Conservation (phyloP, 371 early-diverging fungal species). For the Zychaea mexicana region DNA sequence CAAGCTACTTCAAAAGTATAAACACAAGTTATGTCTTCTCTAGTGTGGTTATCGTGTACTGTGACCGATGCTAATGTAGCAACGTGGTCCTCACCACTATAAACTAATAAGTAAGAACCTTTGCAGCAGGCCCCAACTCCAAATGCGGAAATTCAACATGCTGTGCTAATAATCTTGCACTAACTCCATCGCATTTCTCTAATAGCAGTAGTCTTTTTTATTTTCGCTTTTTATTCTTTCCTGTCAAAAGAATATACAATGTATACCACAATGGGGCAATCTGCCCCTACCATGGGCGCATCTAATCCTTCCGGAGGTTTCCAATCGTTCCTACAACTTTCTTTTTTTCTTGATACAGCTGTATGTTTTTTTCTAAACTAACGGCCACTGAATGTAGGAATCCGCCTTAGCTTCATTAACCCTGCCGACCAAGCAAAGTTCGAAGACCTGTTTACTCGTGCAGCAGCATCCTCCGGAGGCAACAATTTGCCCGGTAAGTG, state of each 20-base stretch:
- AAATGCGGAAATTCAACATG: not conserved
- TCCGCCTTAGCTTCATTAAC: slow-evolving; percentile 49
- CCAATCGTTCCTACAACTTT: not conserved
- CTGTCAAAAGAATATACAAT: not conserved
- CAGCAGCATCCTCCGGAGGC: slow-evolving; percentile 38
- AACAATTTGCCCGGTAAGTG: slow-evolving; percentile 40
- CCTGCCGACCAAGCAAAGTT: slow-evolving; percentile 49
- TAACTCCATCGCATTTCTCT: not conserved
- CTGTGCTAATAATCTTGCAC: not conserved
- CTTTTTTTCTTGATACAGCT: no score
- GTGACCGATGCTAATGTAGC: not conserved
- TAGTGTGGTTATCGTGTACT: no score
- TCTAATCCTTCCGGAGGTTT: not conserved
- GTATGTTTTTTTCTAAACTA: no score
- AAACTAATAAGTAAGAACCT: not conserved
- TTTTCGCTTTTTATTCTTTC: not conserved
- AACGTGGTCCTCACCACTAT: not conserved
- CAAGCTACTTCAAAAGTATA: no score
- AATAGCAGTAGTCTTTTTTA: not conserved
- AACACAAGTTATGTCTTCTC: no score
- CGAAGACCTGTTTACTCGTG: slow-evolving; percentile 46
- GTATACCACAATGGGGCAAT: not conserved
- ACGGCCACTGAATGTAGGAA: slow-evolving; percentile 19
- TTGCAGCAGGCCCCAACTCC: not conserved
- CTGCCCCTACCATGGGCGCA: not conserved